Percentiles rank a stretch among this genome's conserved stretches.
These are phyloP conservation scores for Scedosporium aurantiacum DNA, from an alignment of 2,329 filamentous ascomycete genomes.

Conservation along the genomic window DNA sequence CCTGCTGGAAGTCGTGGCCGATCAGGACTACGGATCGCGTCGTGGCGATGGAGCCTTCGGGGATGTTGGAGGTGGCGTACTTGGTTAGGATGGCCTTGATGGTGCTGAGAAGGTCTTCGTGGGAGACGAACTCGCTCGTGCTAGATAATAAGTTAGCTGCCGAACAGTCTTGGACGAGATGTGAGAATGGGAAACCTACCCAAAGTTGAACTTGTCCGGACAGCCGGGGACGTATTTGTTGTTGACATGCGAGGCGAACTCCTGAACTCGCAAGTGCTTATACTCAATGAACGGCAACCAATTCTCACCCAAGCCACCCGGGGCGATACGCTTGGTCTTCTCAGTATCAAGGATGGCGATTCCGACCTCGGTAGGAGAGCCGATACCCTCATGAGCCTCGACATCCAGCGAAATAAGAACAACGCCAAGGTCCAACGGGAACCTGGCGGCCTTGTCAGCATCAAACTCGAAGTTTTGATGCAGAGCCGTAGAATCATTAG, in stretches of 20 bases:
- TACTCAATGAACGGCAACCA: constrained; percentile 60
- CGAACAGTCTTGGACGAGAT: no score
- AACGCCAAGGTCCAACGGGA: constrained; percentile 3
- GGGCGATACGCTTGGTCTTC: constrained; percentile 38
- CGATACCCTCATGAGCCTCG: constrained; percentile 64
- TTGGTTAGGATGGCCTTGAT: constrained; percentile 26
- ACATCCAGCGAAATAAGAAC: constrained; percentile 74
- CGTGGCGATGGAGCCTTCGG: constrained; percentile 13
- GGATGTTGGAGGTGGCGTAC: not conserved
- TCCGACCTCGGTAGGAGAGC: constrained; percentile 74
- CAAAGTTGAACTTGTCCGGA: constrained; percentile 66
- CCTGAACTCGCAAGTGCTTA: constrained; percentile 66
- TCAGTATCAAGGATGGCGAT: constrained; percentile 68
- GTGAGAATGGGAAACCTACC: constrained; percentile 27
- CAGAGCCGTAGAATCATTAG: not conserved
- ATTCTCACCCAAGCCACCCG: constrained; percentile 48
- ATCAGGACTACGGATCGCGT: constrained; percentile 57
- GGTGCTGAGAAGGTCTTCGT: constrained; percentile 20
- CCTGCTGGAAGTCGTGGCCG: constrained; percentile 60
- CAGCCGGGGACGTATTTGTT: constrained; percentile 57
- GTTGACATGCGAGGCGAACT: constrained; percentile 59
- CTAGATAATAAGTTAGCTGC: constrained; percentile 16
- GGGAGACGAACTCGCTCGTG: constrained; percentile 27
- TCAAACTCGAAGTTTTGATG: not conserved
- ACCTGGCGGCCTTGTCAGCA: not conserved